These are phyloP conservation scores for Petunia hybrid DNA, from an alignment of 305 asterid genomes.

Conservation along the genomic window DNA sequence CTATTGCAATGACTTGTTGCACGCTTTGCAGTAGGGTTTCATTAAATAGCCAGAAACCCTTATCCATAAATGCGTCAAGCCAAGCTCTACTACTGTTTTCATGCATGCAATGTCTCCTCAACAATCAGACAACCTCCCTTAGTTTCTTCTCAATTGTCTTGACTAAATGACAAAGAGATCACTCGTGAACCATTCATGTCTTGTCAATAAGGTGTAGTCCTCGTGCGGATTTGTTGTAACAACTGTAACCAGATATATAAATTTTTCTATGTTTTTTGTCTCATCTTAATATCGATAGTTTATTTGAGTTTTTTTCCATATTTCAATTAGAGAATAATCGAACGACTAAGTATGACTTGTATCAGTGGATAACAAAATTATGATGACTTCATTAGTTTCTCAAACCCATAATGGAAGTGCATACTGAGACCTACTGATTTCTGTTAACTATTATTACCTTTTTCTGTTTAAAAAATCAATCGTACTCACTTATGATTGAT, in stretches of 20 bases:
- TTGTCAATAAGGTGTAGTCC: conserved; percentile 3
- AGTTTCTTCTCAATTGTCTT: conserved; percentile 29
- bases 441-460: too few species aligned
- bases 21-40: conserved; percentile 11
- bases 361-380: not conserved
- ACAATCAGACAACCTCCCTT: conserved; percentile 17
- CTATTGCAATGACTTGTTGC: conserved; percentile 18
- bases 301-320: not conserved
- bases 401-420: too few species aligned
- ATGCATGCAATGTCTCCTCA: conserved; percentile 24
- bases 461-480: too few species aligned
- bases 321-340: not conserved
- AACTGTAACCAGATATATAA: conserved; percentile 10
- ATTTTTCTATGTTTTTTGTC: not conserved
- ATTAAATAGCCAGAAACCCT: conserved; percentile 8
- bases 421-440: too few species aligned
- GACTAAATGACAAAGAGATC: conserved; percentile 2
- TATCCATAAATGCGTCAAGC: conserved; percentile 22
- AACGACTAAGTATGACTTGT: not conserved
- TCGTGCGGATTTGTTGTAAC: not conserved
- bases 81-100: conserved; percentile 22
- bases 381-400: not conserved
- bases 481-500: too few species aligned
- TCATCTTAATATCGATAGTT: not conserved
- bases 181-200: conserved; percentile 24